Conservation (phyloP, 208 protist species). For the Crithidia acanthocephali region DNA sequence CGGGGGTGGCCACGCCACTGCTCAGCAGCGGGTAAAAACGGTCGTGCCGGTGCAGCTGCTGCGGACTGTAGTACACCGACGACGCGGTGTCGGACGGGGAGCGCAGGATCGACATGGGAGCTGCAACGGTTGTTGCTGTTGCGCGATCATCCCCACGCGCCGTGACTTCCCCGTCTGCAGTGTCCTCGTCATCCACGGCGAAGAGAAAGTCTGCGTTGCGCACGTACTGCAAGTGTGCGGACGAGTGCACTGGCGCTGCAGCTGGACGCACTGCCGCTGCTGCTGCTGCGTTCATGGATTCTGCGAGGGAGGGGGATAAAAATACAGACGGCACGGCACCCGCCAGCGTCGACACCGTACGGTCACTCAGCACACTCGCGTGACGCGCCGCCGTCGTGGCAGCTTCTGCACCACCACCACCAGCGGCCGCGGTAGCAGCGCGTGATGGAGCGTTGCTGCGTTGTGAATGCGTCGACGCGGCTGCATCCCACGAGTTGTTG, state of each 20-base stretch:
- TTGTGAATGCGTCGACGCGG: too few relatives aligned
- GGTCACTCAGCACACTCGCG: too few relatives aligned
- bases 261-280: neutral
- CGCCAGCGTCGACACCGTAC: neutral
- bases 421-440: too few relatives aligned
- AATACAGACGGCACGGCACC: neutral
- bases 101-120: neutral
- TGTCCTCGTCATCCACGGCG: slow-evolving; percentile 17
- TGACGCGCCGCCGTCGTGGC: too few relatives aligned
- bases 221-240: slow-evolving; percentile 17
- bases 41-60: slow-evolving; percentile 9
- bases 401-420: too few relatives aligned
- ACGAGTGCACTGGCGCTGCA: neutral
- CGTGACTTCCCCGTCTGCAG: neutral
- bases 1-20: neutral
- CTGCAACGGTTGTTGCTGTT: neutral
- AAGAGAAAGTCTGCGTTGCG: slow-evolving; percentile 28
- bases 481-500: too few relatives aligned
- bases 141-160: neutral
- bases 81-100: neutral
- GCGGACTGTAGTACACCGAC: slow-evolving; percentile 33
- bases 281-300: neutral
- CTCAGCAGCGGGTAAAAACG: neutral
- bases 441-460: too few relatives aligned
- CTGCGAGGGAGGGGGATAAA: neutral